Evolutionary conservation across 2,329 filamentous ascomycete species (phyloP), one percentile per base, ranked within the genome.

Genomic region (Ophiostoma piceae): DNA sequence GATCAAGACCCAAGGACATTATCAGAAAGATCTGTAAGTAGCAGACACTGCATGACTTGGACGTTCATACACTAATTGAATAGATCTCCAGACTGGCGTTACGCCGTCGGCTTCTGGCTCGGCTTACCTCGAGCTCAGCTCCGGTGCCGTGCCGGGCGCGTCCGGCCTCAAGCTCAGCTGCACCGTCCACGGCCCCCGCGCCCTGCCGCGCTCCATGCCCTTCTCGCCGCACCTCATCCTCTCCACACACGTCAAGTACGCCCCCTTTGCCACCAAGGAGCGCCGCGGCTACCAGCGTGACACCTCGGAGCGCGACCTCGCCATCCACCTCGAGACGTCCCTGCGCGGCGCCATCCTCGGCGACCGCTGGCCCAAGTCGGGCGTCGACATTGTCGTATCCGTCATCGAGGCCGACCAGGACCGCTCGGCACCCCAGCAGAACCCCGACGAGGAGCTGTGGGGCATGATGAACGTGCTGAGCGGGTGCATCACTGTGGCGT

Each of bases 321-420:
- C 92, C 14, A 90, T 94, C 12, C 94, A 98, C 78, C 83, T 99
- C 2, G 94, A 98, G 79, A 94, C 92, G 19, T 94, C 95, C 35
- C 83, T 99, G 67, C 87, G 93, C 43, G 94, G 94, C 0, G 91
- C 92, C 8, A 88, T 98, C 67, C 94, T 98, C 76, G 93, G 92
- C 16, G 94, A 97, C 77, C 85, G 94, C 71, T 99, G 94, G 92
- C 95, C 95, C n/a, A 99, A 99, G 83, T 97, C 92, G 78, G 94
- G 92, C 64, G 89, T 97, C n/a, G 95, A 99, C 77, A 89, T 99
- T 57, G 90, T 97, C 22, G 88, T 99, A 67, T 97, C 93, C 0
- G 88, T 99, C 67, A 83, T 99, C 22, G 95, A 99, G 80, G 94
- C 92, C 2, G 95, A 98, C 76, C 92, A 97, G 77, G 90, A 94